A percentile compares a stretch with the other conserved stretches of the same genome.
These are phyloP conservation scores for Stipa capillata DNA, from an alignment of 176 grass and related monocot genomes.

Conservation along the genomic window DNA sequence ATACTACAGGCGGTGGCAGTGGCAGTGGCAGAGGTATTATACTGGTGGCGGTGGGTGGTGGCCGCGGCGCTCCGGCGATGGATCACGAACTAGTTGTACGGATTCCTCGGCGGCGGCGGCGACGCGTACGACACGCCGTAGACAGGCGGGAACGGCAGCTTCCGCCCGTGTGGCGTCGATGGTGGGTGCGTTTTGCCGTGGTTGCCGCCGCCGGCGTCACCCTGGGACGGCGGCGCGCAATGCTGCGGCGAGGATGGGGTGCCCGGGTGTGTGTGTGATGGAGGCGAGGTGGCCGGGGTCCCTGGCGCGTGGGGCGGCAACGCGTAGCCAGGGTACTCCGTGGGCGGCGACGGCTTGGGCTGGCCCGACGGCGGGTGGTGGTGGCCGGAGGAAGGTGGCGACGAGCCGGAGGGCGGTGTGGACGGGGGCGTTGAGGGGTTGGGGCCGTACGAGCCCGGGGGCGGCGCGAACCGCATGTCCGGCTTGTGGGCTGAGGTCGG, in stretches of 20 bases:
- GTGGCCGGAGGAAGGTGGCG: constrained; percentile 16
- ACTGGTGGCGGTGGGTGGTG: constrained; percentile 9
- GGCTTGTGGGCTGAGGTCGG: constrained; percentile 40
- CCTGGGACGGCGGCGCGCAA: constrained; percentile 37
- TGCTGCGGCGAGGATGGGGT: constrained; percentile 21
- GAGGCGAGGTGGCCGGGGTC: neutral
- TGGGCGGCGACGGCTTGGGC: constrained; percentile 3
- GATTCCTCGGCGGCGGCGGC: constrained; percentile 49
- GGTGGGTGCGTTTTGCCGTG: neutral
- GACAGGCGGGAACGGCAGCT: constrained; percentile 53
- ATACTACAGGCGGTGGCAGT: neutral
- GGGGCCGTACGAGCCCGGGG: constrained; percentile 19
- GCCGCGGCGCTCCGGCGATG: neutral
- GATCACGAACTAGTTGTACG: constrained; percentile 25
- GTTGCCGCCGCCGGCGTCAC: neutral
- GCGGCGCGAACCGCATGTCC: constrained; percentile 32
- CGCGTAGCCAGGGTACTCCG: constrained; percentile 24
- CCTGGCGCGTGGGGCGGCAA: constrained; percentile 29
- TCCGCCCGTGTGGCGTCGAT: neutral
- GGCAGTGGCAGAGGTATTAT: constrained; percentile 17
- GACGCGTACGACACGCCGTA: constrained; percentile 62
- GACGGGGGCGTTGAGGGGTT: constrained; percentile 7
- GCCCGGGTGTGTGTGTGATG: constrained; percentile 16
- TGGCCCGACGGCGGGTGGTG: constrained; percentile 23
- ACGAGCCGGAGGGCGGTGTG: neutral